Evolutionary conservation across 306 rosid species (phyloP), one percentile per base, ranked within the genome.

Genomic region (Rosa persica): DNA sequence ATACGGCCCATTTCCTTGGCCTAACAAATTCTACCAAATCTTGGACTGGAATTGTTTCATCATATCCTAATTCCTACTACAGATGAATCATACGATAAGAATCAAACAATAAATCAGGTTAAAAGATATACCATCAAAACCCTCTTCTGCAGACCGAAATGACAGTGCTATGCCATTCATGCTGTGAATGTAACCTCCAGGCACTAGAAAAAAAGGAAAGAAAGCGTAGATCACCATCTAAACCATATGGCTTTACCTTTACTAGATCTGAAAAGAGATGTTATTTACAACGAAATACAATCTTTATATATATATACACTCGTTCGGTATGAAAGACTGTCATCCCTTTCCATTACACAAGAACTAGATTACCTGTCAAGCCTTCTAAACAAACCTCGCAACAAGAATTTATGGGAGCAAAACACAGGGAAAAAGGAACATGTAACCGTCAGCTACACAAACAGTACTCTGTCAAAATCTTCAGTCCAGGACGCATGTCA

Each of bases 211-310:
- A 52, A 1, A 19, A 6, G 34, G 34, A 30, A 30, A 3, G 58
- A 19, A 1, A 19, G 11, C 58, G 7, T 17, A 17, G 22, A 5
- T 51, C 57, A 17, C 9, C 57, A 51, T 30, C 34, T 5, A 17
- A 47, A 12, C 51, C 12, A 12, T 57, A 61, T 34, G 4, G 62
- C 47, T 48, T n/a, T 42, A 20, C 25, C 55, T 25, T 57, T 23
- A 67, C 58, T 34, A 22, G 62, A 62, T 66, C 54, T n/a, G 17
- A 60, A 34, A 44, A 79, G 49, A 67, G 48, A 12, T 69, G 61
- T 66, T 67, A 68, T 78, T 81, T 78, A 83, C 88, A 86, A 44
- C 39, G 62, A 80, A 77, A 77, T 13, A n/a, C 81, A 51, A 38
- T 57, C 78, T 62, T 78, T 61, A 19, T 47, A 47, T 22, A 48